Evolutionary conservation across 1,139 yeast species (phyloP), one percentile per base, ranked within the genome.

Genomic region (Kurtzmaniella natalensis): DNA sequence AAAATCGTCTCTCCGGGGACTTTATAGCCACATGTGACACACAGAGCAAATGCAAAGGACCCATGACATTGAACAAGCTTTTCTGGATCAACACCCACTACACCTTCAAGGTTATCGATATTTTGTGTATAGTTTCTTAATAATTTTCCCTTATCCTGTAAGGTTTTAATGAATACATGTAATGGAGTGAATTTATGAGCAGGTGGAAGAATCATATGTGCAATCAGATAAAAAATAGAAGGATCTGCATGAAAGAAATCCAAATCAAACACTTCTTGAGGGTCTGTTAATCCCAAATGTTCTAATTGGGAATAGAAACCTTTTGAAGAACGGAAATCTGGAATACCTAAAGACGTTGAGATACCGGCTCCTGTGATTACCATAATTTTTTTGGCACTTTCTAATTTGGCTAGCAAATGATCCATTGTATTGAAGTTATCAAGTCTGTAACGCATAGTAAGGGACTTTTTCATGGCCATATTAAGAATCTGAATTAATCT

Each of bases 361-460:
- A 92, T 88, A 14, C 98, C 98, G 0, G 98, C 98, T 4, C 98
- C 98, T 0, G 96, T 87, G 18, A 92, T 63, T 1, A 92, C 94
- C 41, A 92, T 51, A 15, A 92, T 74, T 37, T 78, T 81, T 14
- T 70, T 54, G 1, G 94, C 77, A 8, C 61, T 61, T 14, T 64
- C 47, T 27, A 89, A 64, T 30, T 73, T 72, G 1, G 64, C 63
- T 3, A 76, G 57, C 1, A 82, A 78, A 42, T 81, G 78, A n/a
- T 79, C 81, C 4, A 85, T 50, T 1, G 81, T 75, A 35, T 67
- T 61, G 43, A 81, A 75, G 39, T 65, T 55, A 3, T 70, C 64
- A 22, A 80, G 46, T 40, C 81, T 60, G 4, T 72, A 61, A 41
- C 94, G 66, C 40, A 75, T 70, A 24, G 68, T 59, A 26, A 70